Base-by-base conservation (phyloP, 2,329 filamentous ascomycete species). In the Exophiala dermatitidis region DNA sequence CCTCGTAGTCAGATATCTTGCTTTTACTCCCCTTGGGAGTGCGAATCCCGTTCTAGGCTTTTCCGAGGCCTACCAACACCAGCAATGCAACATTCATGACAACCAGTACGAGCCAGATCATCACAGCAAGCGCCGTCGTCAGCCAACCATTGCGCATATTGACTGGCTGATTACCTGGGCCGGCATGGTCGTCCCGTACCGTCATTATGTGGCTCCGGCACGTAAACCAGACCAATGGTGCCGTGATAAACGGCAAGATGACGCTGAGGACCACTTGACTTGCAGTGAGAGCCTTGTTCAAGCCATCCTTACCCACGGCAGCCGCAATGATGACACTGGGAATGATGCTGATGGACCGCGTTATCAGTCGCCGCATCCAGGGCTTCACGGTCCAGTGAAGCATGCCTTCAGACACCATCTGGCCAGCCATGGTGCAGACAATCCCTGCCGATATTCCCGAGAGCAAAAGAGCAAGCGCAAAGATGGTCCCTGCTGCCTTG, bases 321-420 rank as follows among this genome's bases (percentile, higher is more conserved):
- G 79, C 89, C 0, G 89, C 89, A 56, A 95, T 89, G 65, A 93
- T 82, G 67, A 95, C 89, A 54, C 81, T 84, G 0, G 89, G 89
- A 1, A 83, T 83, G 67, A 95, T 90, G 64, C 85, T 88, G 66
- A 95, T 87, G 46, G 78, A 81, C 29, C 89, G 80, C 0, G 89
- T 94, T 46, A 91, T 69, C 3, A 94, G 77, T 7, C 89, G 79
- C 2, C 89, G 83, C 6, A 90, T 64, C 89, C 89, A 95, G 0
- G 89, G 89, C 56, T 77, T 76, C 32, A 90, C 69, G 3, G 72
- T 81, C 86, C 88, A 90, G 44, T 82, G 81, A 42, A 95, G 68
- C 56, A 89, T 87, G 4, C 89, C 89, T 67, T 94, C 89, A 58
- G 82, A 84, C 26, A 95, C 85, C 83, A 95, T 93, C 68, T 95